A percentile compares a stretch with the other conserved stretches of the same genome.
These are phyloP conservation scores for Asterophora parasitica DNA, from an alignment of 768 basidiomycete species.

Conservation along the genomic window DNA sequence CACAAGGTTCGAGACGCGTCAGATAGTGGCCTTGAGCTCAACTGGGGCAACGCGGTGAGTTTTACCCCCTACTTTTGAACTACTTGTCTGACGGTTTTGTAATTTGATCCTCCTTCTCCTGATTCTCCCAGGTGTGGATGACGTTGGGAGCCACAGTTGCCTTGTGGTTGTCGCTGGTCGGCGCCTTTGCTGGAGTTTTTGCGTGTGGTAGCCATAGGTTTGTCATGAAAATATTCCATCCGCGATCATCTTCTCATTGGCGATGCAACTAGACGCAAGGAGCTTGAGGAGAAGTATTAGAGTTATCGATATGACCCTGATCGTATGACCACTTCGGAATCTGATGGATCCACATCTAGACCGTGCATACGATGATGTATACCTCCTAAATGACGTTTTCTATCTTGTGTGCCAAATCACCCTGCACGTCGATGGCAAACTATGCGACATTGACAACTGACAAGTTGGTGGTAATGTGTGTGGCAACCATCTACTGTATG, in stretches of 20 bases:
- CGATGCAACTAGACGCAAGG: background rate
- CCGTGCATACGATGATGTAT: background rate
- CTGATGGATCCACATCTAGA: background rate
- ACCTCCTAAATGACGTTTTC: conserved; percentile 1
- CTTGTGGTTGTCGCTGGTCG: conserved; percentile 41
- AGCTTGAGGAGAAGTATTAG: conserved; percentile 2
- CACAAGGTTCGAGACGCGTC: conserved; percentile 37
- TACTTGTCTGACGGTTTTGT: conserved; percentile 1
- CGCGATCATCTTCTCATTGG: background rate
- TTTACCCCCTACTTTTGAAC: background rate
- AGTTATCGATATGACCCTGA: background rate
- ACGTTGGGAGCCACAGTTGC: conserved; percentile 44
- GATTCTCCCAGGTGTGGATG: conserved; percentile 46
- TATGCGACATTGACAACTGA: too few species aligned
- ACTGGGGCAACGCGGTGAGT: conserved; percentile 45
- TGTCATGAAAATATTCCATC: background rate
- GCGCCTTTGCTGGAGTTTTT: conserved; percentile 31
- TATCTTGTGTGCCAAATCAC: background rate
- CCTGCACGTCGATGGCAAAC: background rate
- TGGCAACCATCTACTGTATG: too few species aligned
- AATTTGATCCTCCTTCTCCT: background rate
- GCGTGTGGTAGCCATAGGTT: conserved; percentile 19
- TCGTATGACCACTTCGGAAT: background rate
- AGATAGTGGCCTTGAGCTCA: conserved; percentile 35
- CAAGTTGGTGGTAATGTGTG: too few species aligned